phyloP scores from a whole-genome alignment of 163 green algal species.

The Chlorella variabilis region DNA sequence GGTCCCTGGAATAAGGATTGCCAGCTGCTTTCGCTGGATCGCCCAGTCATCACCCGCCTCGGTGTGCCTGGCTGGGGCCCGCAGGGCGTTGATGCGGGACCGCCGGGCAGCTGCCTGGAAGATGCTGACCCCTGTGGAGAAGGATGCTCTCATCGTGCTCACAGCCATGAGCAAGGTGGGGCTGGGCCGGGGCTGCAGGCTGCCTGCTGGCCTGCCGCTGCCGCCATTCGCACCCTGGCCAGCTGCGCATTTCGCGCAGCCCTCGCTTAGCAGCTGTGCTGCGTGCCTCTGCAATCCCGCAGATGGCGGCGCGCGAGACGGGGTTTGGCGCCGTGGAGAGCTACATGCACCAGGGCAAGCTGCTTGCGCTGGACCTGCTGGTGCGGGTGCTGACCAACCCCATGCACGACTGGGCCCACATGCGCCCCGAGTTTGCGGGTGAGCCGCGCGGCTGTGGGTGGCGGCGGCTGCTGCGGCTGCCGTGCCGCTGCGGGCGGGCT shows the following conservation, averaged over 20 bases:
- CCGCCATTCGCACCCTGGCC: neutral
- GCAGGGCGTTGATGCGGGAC: conserved; percentile 57
- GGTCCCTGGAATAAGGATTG: no score
- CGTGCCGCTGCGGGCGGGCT: no score
- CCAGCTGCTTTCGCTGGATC: no score
- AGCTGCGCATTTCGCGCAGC: neutral
- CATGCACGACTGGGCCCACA: conserved; percentile 73
- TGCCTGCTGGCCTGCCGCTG: no score
- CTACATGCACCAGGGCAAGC: conserved; percentile 81
- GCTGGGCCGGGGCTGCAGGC: no score
- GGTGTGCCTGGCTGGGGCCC: neutral
- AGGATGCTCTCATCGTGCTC: conserved; percentile 81
- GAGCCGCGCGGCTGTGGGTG: neutral
- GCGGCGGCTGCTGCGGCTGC: no score
- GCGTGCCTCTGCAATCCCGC: neutral
- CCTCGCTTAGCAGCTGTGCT: neutral
- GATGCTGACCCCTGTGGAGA: conserved; percentile 70
- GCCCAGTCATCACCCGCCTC: neutral
- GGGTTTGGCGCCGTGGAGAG: conserved; percentile 71
- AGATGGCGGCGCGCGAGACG: conserved; percentile 64
- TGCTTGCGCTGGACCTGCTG: conserved; percentile 89
- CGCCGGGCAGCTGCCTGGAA: conserved; percentile 47
- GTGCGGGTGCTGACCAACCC: conserved; percentile 73
- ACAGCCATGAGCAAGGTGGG: conserved; percentile 71
- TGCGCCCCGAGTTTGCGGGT: conserved; percentile 64